A percentile compares a stretch with the other conserved stretches of the same genome.
These are phyloP conservation scores for Mucor irregularis DNA, from an alignment of 371 early-diverging fungal species.

Conservation along the genomic window DNA sequence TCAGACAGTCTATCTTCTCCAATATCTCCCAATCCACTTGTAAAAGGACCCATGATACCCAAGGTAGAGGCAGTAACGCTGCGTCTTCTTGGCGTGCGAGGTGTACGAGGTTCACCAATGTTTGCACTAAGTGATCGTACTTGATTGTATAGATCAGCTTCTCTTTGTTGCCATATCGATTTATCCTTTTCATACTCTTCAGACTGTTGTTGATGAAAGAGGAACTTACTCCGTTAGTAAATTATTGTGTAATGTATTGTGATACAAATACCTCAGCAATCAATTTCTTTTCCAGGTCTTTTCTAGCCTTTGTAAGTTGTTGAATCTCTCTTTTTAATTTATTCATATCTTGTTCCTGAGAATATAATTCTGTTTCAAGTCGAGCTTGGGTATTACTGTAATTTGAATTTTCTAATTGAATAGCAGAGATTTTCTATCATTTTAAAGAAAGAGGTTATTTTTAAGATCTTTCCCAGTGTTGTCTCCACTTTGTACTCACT, in stretches of 20 bases:
- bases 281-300: slow-evolving; percentile 45
- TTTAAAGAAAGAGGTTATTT: neutral
- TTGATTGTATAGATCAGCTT: slow-evolving; percentile 52
- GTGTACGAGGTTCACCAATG: slow-evolving; percentile 39
- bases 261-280: slow-evolving; percentile 20
- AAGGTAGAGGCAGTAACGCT: slow-evolving; percentile 36
- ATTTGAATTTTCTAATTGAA: slow-evolving; percentile 44
- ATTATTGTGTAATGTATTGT: neutral
- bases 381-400: slow-evolving; percentile 46
- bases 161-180: slow-evolving; percentile 45
- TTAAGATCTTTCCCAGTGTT: too few relatives aligned
- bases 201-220: slow-evolving; percentile 22
- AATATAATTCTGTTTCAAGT: slow-evolving; percentile 50
- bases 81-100: slow-evolving; percentile 45
- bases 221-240: neutral
- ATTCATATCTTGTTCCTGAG: slow-evolving; percentile 44
- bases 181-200: slow-evolving; percentile 49
- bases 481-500: slow-evolving; percentile 16
- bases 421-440: slow-evolving; percentile 37
- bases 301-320: slow-evolving; percentile 37
- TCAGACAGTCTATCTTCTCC: slow-evolving; percentile 6
- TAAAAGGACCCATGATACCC: slow-evolving; percentile 35
- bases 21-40: slow-evolving; percentile 33
- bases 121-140: slow-evolving; percentile 33
- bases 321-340: slow-evolving; percentile 40